These are phyloP conservation scores for Closterium sp. DNA, from an alignment of 139 green algal genomes.

Conservation along the genomic window DNA sequence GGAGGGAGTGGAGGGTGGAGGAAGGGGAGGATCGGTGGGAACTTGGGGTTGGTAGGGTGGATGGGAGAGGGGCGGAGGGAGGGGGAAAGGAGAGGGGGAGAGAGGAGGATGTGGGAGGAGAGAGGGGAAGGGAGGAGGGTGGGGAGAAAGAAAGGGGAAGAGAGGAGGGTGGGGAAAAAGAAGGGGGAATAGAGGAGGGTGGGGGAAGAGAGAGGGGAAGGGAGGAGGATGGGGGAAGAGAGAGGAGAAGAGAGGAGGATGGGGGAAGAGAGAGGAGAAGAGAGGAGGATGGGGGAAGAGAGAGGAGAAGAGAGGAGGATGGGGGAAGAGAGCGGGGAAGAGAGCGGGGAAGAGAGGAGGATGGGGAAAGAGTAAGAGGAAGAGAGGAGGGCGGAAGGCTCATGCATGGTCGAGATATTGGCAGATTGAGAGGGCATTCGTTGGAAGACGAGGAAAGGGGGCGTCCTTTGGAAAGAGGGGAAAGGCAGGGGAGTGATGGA, in stretches of 20 bases:
- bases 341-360: too few species aligned
- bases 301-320: too few species aligned
- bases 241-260: neutral
- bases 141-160: too few species aligned
- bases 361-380: neutral
- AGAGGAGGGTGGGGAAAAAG: neutral
- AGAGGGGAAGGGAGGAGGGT: too few species aligned
- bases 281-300: too few species aligned
- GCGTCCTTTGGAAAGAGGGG: neutral
- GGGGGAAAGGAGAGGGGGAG: neutral
- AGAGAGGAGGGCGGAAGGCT: neutral
- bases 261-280: neutral
- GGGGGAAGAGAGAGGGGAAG: neutral
- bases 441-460: neutral
- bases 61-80: too few species aligned
- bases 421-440: neutral
- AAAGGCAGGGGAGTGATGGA: neutral
- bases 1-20: neutral
- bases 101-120: too few species aligned
- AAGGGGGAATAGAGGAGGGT: too few species aligned
- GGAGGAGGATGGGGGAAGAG: too few species aligned
- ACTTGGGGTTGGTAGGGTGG: neutral
- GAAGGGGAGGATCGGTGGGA: neutral
- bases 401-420: neutral
- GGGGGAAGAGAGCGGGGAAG: too few species aligned